Conservation (phyloP, 2,329 filamentous ascomycete genomes). For the Trichoderma sp. region DNA sequence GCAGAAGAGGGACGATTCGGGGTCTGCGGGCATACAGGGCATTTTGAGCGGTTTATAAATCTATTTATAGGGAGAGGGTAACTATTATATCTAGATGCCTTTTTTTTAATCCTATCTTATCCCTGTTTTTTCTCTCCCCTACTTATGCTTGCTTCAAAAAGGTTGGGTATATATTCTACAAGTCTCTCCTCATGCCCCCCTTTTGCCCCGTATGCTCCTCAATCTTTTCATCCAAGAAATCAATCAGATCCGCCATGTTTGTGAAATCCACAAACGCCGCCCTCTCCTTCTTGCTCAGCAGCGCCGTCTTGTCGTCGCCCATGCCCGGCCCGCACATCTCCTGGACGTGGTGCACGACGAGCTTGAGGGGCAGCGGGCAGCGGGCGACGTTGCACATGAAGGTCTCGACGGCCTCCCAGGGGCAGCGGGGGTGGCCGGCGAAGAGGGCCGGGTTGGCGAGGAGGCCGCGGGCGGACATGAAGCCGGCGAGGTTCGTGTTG, state of each 20-base stretch:
- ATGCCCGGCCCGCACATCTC: conserved; percentile 67
- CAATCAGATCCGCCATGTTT: conserved; percentile 61
- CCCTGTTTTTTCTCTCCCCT: neutral
- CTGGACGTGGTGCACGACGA: conserved; percentile 65
- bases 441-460: conserved; percentile 70
- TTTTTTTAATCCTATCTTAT: neutral
- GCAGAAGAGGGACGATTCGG: conserved; percentile 79
- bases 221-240: conserved; percentile 59
- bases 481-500: conserved; percentile 58
- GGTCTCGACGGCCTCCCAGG: conserved; percentile 63
- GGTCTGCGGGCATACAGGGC: conserved; percentile 78
- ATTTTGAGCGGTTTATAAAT: conserved; percentile 67
- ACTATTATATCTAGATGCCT: neutral
- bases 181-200: conserved; percentile 40
- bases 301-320: conserved; percentile 52
- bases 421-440: conserved; percentile 57
- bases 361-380: conserved; percentile 63
- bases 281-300: conserved; percentile 61
- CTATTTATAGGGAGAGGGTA: neutral
- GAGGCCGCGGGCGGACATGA: conserved; percentile 71
- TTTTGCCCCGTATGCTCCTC: conserved; percentile 40
- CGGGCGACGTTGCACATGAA: conserved; percentile 63
- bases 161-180: conserved; percentile 36
- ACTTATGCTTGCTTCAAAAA: neutral
- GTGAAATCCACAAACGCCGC: conserved; percentile 51